phyloP scores from a whole-genome alignment of 2,329 filamentous ascomycete genomes.

The Calonectria pseudoturangicola region DNA sequence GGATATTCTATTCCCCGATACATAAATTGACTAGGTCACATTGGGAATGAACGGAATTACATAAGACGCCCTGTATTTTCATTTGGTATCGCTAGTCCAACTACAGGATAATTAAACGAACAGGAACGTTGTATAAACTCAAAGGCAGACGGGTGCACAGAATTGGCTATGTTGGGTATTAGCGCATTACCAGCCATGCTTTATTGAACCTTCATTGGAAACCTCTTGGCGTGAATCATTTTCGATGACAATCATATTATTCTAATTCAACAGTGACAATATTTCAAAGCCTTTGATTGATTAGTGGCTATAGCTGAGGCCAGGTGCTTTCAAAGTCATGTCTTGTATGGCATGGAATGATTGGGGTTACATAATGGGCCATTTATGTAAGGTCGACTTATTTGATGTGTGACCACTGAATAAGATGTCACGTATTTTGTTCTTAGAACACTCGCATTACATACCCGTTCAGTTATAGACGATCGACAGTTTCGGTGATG shows the following conservation, averaged over 20 bases:
- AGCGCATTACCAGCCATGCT: background rate
- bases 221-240: background rate
- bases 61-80: background rate
- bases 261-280: too few species aligned
- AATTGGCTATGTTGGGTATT: background rate
- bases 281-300: too few species aligned
- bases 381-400: too few species aligned
- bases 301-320: too few species aligned
- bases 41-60: background rate
- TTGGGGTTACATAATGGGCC: too few species aligned
- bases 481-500: background rate
- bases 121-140: constrained; percentile 21
- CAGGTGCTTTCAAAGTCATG: background rate
- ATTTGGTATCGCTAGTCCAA: background rate
- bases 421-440: background rate
- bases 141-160: background rate
- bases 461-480: too few species aligned
- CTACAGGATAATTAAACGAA: constrained; percentile 12
- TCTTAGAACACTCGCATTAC: background rate
- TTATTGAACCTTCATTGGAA: background rate
- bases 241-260: too few species aligned
- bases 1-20: background rate
- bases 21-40: background rate
- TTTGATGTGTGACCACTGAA: too few species aligned
- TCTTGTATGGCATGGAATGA: too few species aligned